Evolutionary conservation across 2,329 filamentous ascomycete genomes (phyloP), one percentile per base, ranked within the genome.

Genomic region (Pseudogymnoascus sp.): DNA sequence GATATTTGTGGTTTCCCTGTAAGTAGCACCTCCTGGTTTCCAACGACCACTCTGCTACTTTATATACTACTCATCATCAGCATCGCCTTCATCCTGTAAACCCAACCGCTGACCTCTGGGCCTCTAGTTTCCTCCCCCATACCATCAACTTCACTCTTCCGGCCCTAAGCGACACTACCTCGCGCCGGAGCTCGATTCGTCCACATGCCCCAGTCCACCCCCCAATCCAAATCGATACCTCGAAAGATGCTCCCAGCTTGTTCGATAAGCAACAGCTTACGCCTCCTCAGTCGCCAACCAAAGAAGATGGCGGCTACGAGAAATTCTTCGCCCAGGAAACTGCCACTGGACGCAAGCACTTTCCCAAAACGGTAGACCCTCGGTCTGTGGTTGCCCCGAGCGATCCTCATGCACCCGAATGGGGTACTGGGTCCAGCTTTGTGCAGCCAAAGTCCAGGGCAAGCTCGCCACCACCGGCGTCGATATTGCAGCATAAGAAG

Each of bases 71-170:
- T 48, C 7, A 2, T 28, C 5, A 2, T 41, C 18, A 6, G 10
- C 19, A 45, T 26, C 2, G 19, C 9, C 19, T 15, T 48, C 41
- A 10, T 15, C 21, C 15, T 28, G 7, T 48, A 3, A 26, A 5
- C 23, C 21, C 13, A 35, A 28, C 59, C 28, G 59, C 63, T 65
- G 62, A 64, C 60, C 52, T 12, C 41, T 34, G 26, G 21, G 8
- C 3, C 13, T 59, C 23, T 70, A 96, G 92, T 61, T 96, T 96
- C 71, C 82, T 96, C 34, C 92, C 92, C 33, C 92, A 95, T 72
- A 97, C 92, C 38, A 80, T 96, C 69, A 86, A 95, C 73, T 97
- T 97, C 73, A 85, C 86, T 66, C 79, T 89, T 60, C 82, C 83
- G 9, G 78, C 79, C 37, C 68, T 63, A 61, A 79, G 77, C 30